Evolutionary conservation across 306 rosid species (phyloP), one percentile per base, ranked within the genome.

Genomic region (Vigna mungo): DNA sequence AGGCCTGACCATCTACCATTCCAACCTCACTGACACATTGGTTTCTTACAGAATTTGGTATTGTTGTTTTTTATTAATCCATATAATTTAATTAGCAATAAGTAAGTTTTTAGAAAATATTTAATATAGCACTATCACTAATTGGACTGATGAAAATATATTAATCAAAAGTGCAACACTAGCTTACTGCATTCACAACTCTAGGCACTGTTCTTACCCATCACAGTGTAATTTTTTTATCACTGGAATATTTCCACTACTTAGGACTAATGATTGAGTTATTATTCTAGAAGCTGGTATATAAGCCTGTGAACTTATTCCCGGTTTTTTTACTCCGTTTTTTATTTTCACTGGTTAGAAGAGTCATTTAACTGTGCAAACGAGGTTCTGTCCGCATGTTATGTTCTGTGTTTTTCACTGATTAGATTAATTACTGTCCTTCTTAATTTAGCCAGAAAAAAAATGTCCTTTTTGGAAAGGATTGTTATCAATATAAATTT

Each of bases 391-490:
- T 64, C 56, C 62, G 27, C 23, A 37, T 43, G 68, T 60, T 77
- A 34, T 75, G 41, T 58, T 47, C 18, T 69, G 4, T 52, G 20
- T 17, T 23, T 41, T 68, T 74, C 36, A 17, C 37, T 36, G 21
- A 68, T 68, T 74, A 53, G 39, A 65, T 65, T 58, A 53, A 44
- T n/a, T 59, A 11, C 49, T 7, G 74, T 67, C 66, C 56, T 11
- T 56, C 66, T 20, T 32, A 51, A 46, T 46, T 58, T 70, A 46
- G 44, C 77, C 77, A 34, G 27, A 68, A 9, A 32, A 9, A 32
- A 9, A 46, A 32, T 30, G 69, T 68, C 64, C 23, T 12, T 15
- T 52, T 61, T 34, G 17, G 52, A 46, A 30, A 23, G 59, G 34
- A 52, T 67, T 61, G 71, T 10, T 66, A 64, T 23, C 46, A 36